phyloP scores from a whole-genome alignment of 805 yeast genomes.

The Peterozyma toletana region DNA sequence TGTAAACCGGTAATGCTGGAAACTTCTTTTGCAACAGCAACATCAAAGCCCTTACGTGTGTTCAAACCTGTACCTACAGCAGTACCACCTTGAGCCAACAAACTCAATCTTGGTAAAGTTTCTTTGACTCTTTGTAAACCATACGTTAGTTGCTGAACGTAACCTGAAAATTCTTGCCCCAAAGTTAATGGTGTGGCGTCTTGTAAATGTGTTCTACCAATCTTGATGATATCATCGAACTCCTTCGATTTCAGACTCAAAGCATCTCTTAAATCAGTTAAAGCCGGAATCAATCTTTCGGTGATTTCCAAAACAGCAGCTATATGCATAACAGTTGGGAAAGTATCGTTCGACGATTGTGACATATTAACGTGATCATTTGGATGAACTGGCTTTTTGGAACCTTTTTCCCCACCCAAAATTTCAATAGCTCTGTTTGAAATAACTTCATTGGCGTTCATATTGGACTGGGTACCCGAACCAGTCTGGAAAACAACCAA shows the following conservation, averaged over 20 bases:
- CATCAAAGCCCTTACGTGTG: constrained; percentile 86
- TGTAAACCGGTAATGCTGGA: constrained; percentile 79
- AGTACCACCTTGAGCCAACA: constrained; percentile 98
- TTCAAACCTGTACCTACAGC: constrained; percentile 98
- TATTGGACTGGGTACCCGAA: constrained; percentile 96
- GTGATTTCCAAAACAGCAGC: constrained; percentile 92
- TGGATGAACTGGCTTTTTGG: constrained; percentile 93
- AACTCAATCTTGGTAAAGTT: constrained; percentile 66
- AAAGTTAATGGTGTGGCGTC: constrained; percentile 97
- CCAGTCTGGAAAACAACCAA: constrained; percentile 98
- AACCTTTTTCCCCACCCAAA: constrained; percentile 85
- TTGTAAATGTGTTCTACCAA: constrained; percentile 97
- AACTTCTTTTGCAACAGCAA: constrained; percentile 78
- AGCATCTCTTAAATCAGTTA: constrained; percentile 70
- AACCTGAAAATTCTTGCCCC: constrained; percentile 97
- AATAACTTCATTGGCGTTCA: constrained; percentile 98
- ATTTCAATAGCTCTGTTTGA: constrained; percentile 96
- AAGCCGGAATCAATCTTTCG: constrained; percentile 71
- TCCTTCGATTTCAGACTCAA: constrained; percentile 71
- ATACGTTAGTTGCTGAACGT: constrained; percentile 84
- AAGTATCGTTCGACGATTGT: constrained; percentile 95
- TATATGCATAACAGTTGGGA: constrained; percentile 99
- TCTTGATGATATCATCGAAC: constrained; percentile 84
- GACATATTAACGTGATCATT: constrained; percentile 98
- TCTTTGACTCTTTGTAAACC: constrained; percentile 83